phyloP scores from a whole-genome alignment of 1,284 basidiomycete species.

The Microbotryum violaceum region DNA sequence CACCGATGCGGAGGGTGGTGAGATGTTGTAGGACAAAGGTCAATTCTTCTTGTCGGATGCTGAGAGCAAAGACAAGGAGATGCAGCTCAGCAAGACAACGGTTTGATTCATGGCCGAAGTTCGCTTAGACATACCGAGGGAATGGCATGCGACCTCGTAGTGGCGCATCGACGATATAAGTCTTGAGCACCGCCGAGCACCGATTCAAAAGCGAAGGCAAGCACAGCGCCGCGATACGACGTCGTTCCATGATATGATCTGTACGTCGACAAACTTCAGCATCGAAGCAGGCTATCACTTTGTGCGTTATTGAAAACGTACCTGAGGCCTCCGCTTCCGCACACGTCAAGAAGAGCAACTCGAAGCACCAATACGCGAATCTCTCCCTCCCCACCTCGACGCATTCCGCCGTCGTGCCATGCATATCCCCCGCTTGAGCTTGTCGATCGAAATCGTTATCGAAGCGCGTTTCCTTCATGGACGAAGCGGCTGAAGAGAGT shows the following conservation, averaged over 20 bases:
- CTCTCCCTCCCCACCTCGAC: conserved; percentile 62
- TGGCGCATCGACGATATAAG: conserved; percentile 72
- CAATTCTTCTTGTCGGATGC: conserved; percentile 80
- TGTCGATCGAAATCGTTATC: conserved; percentile 28
- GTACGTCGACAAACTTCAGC: background rate
- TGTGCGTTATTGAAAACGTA: conserved; percentile 1
- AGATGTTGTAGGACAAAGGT: conserved; percentile 72
- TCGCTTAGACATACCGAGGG: conserved; percentile 52
- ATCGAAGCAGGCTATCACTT: background rate
- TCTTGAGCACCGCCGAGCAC: conserved; percentile 58
- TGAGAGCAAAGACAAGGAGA: conserved; percentile 37
- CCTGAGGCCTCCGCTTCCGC: conserved; percentile 46
- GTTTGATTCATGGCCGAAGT: background rate
- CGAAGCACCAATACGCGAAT: conserved; percentile 90
- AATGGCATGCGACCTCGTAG: conserved; percentile 77
- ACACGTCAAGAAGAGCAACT: conserved; percentile 73
- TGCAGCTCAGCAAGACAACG: background rate
- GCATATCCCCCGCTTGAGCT: conserved; percentile 35
- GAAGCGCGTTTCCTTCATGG: conserved; percentile 24
- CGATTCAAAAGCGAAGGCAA: conserved; percentile 65
- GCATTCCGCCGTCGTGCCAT: conserved; percentile 58
- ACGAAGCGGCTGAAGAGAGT: background rate
- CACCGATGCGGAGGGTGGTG: conserved; percentile 59
- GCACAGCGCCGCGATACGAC: conserved; percentile 60
- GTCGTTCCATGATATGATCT: conserved; percentile 49